Evolutionary conservation across 2,329 filamentous ascomycete species (phyloP), one percentile per base, ranked within the genome.

Genomic region (Pseudopyrenochaeta lycopersici): DNA sequence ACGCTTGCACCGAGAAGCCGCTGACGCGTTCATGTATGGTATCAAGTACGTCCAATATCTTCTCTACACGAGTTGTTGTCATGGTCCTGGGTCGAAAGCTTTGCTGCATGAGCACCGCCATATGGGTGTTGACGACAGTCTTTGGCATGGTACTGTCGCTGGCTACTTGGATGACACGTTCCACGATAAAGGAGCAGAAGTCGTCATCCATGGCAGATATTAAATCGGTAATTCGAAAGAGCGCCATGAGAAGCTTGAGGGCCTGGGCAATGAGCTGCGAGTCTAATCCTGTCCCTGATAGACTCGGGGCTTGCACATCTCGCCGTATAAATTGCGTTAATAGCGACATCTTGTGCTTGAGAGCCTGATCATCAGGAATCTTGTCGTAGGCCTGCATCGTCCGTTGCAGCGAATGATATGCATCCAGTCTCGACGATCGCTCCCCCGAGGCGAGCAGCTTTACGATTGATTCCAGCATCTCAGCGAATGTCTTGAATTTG

Each of bases 401-500:
- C 30, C 87, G 84, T 29, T 89, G 86, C 39, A 99, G 81, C 67
- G 90, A 90, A 71, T 88, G 87, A 69, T 99, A 98, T 43, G 93
- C 91, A 77, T 99, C 95, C 29, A 95, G 77, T 62, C 89, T 89
- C 11, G 86, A 88, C 52, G 87, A 84, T 47, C 89, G 83, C 62
- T 92, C 90, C 27, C 86, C 81, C 18, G 90, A 88, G 32, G 89
- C 90, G 42, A 99, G 83, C 76, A 95, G 90, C 75, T 91, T 88
- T 31, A 92, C 84, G 4, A 92, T 87, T 0, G 91, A 96, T 64
- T 96, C 90, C 60, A 98, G 78, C 88, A 97, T 95, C 64, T 87
- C 87, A 60, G 85, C 84, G 52, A 97, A 87, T 33, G 85, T 88
- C 39, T 83, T 80, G 56, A 81, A 79, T 21, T 78, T 81, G 61